Conservation (phyloP, 164 flowering plant genomes). For the Nymphaea colorata region DNA sequence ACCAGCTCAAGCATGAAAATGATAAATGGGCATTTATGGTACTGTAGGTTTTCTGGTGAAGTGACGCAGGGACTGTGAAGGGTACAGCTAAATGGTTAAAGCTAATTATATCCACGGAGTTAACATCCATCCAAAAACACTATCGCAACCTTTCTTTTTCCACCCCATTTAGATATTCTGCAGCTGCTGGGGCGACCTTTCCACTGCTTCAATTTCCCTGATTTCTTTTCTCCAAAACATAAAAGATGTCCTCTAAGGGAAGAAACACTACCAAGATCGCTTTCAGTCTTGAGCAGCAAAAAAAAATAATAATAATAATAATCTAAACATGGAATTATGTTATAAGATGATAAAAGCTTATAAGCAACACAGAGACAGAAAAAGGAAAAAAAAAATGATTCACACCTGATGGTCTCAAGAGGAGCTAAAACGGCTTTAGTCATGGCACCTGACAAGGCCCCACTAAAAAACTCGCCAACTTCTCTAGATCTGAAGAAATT, state of each 20-base stretch:
- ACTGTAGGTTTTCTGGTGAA: neutral
- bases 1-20: neutral
- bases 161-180: neutral
- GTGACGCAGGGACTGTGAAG: no score
- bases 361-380: neutral
- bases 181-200: neutral
- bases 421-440: slow-evolving; percentile 97
- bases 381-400: neutral
- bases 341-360: neutral
- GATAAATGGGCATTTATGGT: neutral
- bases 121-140: no score
- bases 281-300: no score
- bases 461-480: slow-evolving; percentile 90
- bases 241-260: neutral
- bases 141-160: no score
- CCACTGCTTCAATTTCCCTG: neutral
- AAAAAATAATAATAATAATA: no score
- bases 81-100: no score
- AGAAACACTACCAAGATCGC: neutral
- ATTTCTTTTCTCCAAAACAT: neutral
- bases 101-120: no score
- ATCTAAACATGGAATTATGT: no score
- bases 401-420: slow-evolving; percentile 89
- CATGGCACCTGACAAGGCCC: slow-evolving; percentile 99
- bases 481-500: slow-evolving; percentile 54